phyloP scores from a whole-genome alignment of 257 asterid species.

The Petunia axillaris region DNA sequence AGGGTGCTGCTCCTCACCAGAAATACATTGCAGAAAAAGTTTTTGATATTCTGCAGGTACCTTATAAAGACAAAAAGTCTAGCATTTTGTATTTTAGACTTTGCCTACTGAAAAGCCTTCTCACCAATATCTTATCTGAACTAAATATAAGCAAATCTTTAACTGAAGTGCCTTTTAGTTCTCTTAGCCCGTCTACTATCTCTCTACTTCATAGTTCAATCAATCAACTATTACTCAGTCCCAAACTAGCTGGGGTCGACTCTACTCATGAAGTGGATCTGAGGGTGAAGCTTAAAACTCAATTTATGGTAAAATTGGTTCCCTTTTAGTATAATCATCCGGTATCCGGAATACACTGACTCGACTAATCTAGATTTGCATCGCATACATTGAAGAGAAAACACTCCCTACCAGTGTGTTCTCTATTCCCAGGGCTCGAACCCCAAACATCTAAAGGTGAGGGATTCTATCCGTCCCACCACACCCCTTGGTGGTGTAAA shows the following conservation, averaged over 20 bases:
- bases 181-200: neutral
- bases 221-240: neutral
- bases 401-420: too few species aligned
- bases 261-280: too few species aligned
- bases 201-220: neutral
- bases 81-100: too few species aligned
- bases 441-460: too few species aligned
- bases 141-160: neutral
- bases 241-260: too few species aligned
- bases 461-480: too few species aligned
- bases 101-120: too few species aligned
- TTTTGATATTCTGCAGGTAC: constrained; percentile 92
- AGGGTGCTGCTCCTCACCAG: constrained; percentile 74
- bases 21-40: constrained; percentile 83
- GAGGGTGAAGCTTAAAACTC: neutral
- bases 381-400: too few species aligned
- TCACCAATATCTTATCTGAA: neutral
- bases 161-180: neutral
- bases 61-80: neutral
- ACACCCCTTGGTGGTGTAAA: neutral
- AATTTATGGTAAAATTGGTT: neutral
- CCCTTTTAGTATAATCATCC: too few species aligned
- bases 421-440: too few species aligned
- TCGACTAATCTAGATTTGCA: too few species aligned
- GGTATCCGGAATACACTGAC: too few species aligned